These are phyloP conservation scores for Salmacisia buchloeana DNA, from an alignment of 1,284 basidiomycete genomes.

Conservation along the genomic window DNA sequence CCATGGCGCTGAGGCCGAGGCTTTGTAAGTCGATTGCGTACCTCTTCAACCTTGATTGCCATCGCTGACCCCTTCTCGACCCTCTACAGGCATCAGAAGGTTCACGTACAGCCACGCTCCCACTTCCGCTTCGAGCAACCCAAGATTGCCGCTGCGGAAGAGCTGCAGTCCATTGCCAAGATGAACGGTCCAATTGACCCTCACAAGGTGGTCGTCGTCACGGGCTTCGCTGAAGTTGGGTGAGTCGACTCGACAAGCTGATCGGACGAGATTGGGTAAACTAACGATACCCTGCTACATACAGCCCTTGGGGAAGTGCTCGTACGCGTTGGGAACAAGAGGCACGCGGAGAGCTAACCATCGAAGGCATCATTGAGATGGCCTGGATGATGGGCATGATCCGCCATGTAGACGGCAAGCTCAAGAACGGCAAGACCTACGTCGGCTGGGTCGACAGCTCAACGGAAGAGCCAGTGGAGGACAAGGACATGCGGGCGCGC, in stretches of 20 bases:
- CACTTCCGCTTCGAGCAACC: constrained; percentile 97
- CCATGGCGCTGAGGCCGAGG: constrained; percentile 86
- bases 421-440: constrained; percentile 80
- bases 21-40: constrained; percentile 54
- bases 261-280: too few relatives aligned
- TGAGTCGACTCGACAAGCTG: neutral
- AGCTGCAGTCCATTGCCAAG: constrained; percentile 61
- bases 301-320: constrained; percentile 85
- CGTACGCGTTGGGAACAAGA: constrained; percentile 88
- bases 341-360: constrained; percentile 52
- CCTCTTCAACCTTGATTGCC: neutral
- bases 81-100: constrained; percentile 64
- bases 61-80: neutral
- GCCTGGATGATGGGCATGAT: constrained; percentile 99
- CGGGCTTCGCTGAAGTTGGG: constrained; percentile 93
- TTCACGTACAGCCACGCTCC: constrained; percentile 87
- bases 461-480: constrained; percentile 91
- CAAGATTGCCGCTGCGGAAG: constrained; percentile 58
- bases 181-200: constrained; percentile 63
- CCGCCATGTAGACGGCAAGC: constrained; percentile 94
- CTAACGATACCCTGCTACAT: neutral
- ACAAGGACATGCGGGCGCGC: constrained; percentile 87
- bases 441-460: constrained; percentile 98
- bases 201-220: constrained; percentile 89
- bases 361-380: constrained; percentile 97